Base-by-base conservation (phyloP, 768 basidiomycete genomes). In the Mycena haematopus region DNA sequence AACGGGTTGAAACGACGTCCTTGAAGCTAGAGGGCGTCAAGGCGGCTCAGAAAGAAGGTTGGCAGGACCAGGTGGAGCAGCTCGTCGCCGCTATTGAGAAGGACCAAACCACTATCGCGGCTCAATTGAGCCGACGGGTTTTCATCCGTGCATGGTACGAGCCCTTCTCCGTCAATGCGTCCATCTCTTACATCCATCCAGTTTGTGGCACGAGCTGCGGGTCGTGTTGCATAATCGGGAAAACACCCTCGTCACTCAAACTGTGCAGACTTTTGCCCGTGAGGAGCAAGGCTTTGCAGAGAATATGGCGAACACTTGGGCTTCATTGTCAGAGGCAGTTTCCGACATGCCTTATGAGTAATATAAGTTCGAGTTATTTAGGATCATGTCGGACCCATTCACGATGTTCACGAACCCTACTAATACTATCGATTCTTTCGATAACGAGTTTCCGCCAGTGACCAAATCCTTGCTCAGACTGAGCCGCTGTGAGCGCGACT, bases 171-270 rank as follows among this genome's bases (percentile, higher is more conserved):
- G 25, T 33, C 7, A 36, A 25, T 11, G 45, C 59, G n/a, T 31
- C 38, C 21, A 31, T 53, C 44, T 40, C 47, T 62, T 2, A 65
- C 56, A 36, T 45, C 52, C 50, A 10, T 50, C 31, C 68, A 95
- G 95, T 67, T 86, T 97, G 84, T 98, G 95, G 95, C 92, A 96
- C 69, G 95, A 98, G 74, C 81, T 96, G n/a, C 87, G 93, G 24
- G 92, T 95, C 19, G 89, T 98, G 38, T 78, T 96, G 47, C 95
- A 97, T 74, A 95, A 96, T 66, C 82, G 91, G 57, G 95, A 97
- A 77, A 93, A 94, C 67, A 83, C 91, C 0, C 81, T 96, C 36
- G 76, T 96, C 27, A 90, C 91, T 0, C 81, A 89, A 63, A 79
- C 90, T 2, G 86, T 90, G 62, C 87, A 92, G 73, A 76, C 78